Percentiles rank a stretch among this genome's conserved stretches.
phyloP scores from a whole-genome alignment of 2,329 filamentous ascomycete species.

The Colletotrichum zoysiae region DNA sequence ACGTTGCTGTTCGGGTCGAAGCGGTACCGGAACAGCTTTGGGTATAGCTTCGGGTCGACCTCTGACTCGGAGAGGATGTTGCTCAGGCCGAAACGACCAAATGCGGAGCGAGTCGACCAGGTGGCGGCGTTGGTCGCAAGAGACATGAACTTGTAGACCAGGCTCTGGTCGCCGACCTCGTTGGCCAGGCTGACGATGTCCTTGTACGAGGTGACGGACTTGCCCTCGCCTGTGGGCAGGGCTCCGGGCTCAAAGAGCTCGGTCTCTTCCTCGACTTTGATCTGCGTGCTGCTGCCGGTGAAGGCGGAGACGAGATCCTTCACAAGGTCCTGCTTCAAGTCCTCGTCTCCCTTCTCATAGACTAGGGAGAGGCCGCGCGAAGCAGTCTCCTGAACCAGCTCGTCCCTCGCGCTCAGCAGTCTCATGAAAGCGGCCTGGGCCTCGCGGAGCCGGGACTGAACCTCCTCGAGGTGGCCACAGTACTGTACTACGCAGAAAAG shows the following conservation, averaged over 20 bases:
- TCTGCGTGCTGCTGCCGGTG: constrained; percentile 78
- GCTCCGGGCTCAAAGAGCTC: constrained; percentile 94
- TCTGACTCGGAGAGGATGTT: constrained; percentile 90
- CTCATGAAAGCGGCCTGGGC: constrained; percentile 90
- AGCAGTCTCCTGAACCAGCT: constrained; percentile 95
- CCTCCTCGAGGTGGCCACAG: constrained; percentile 81
- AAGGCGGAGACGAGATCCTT: constrained; percentile 91
- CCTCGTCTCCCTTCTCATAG: constrained; percentile 89
- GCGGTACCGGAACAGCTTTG: constrained; percentile 92
- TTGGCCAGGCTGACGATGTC: constrained; percentile 97
- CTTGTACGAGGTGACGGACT: constrained; percentile 93
- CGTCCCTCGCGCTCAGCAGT: constrained; percentile 88
- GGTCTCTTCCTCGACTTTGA: constrained; percentile 90
- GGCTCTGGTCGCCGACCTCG: constrained; percentile 92
- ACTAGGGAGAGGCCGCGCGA: constrained; percentile 92
- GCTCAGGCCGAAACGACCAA: constrained; percentile 92
- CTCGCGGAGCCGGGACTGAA: constrained; percentile 80
- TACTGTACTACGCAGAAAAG: constrained; percentile 91
- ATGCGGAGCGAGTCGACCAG: constrained; percentile 96
- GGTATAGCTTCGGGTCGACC: constrained; percentile 93
- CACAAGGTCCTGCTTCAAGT: constrained; percentile 84
- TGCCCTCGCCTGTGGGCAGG: constrained; percentile 89
- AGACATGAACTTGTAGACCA: constrained; percentile 99
- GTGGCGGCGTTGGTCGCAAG: constrained; percentile 95
- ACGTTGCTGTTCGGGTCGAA: constrained; percentile 97